Percentiles rank a stretch among this genome's conserved stretches.
These are phyloP conservation scores for Fagus sylvatica DNA, from an alignment of 306 rosid genomes.

Conservation along the genomic window DNA sequence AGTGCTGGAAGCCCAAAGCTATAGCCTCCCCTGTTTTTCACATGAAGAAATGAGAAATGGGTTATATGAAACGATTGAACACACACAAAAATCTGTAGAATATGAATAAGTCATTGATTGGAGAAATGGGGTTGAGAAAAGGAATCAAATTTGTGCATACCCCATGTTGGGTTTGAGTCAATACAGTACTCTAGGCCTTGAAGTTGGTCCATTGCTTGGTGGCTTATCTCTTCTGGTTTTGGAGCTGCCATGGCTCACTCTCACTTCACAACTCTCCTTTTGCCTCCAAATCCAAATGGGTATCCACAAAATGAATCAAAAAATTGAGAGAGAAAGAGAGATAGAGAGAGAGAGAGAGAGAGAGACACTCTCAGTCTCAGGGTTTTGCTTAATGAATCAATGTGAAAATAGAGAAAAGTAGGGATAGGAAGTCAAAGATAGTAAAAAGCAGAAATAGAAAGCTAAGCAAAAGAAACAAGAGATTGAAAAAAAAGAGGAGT, in stretches of 20 bases:
- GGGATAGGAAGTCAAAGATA: slow-evolving; percentile 10
- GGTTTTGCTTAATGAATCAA: not conserved
- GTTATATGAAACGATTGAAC: not conserved
- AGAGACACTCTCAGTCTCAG: too few relatives aligned
- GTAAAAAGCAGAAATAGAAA: slow-evolving; percentile 34
- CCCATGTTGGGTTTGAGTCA: slow-evolving; percentile 99
- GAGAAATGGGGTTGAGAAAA: slow-evolving; percentile 30
- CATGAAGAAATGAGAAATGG: slow-evolving; percentile 19
- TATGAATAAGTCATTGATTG: not conserved
- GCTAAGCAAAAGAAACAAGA: slow-evolving; percentile 22
- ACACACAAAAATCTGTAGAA: not conserved
- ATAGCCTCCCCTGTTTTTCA: slow-evolving; percentile 80
- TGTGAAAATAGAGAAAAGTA: not conserved
- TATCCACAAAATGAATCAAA: slow-evolving; percentile 21
- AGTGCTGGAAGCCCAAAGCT: slow-evolving; percentile 94
- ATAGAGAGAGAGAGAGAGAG: not conserved
- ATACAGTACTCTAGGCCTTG: slow-evolving; percentile 97
- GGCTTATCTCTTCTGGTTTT: slow-evolving; percentile 82
- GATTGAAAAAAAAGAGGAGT: not conserved
- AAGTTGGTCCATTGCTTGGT: slow-evolving; percentile 95
- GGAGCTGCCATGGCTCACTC: slow-evolving; percentile 62
- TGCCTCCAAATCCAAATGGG: slow-evolving; percentile 31
- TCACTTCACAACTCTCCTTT: slow-evolving; percentile 26
- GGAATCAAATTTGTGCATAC: slow-evolving; percentile 37
- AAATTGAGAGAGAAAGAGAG: slow-evolving; percentile 27